Conservation (phyloP, 306 rosid genomes). For the Trifolium pratense region DNA sequence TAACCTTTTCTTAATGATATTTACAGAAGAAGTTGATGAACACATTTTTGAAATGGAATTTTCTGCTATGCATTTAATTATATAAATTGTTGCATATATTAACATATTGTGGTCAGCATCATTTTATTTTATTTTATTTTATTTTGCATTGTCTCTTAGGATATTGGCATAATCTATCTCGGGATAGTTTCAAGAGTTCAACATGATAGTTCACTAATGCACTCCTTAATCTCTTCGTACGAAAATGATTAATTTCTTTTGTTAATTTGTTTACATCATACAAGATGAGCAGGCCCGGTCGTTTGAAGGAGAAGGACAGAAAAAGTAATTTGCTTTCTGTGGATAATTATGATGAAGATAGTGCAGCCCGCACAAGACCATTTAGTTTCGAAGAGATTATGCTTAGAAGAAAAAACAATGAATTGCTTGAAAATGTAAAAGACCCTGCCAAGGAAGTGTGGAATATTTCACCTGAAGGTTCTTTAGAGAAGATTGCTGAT, state of each 20-base stretch:
- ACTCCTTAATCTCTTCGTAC: conserved; percentile 32
- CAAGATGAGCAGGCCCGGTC: conserved; percentile 62
- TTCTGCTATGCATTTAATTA: conserved; percentile 30
- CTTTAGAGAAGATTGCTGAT: conserved; percentile 49
- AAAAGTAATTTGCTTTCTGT: conserved; percentile 45
- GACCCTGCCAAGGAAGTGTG: conserved; percentile 46
- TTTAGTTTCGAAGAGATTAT: conserved; percentile 79
- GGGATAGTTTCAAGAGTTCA: conserved; percentile 28
- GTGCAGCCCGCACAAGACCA: conserved; percentile 96
- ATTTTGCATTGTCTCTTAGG: conserved; percentile 29
- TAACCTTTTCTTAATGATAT: conserved; percentile 6
- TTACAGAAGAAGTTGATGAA: conserved; percentile 7
- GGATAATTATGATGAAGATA: conserved; percentile 57
- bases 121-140: conserved; percentile 3
- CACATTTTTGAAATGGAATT: conserved; percentile 24
- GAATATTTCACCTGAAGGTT: conserved; percentile 42
- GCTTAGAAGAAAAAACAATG: conserved; percentile 69
- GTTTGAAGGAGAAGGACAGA: conserved; percentile 52
- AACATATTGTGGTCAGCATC: conserved; percentile 28
- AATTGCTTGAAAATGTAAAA: conserved; percentile 53
- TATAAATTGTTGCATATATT: conserved; percentile 10
- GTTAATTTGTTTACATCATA: conserved; percentile 40
- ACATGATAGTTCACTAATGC: conserved; percentile 24
- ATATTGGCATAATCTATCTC: conserved; percentile 36
- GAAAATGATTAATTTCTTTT: conserved; percentile 30